Conservation (phyloP, 306 rosid genomes). For the Carpinus fangiana region DNA sequence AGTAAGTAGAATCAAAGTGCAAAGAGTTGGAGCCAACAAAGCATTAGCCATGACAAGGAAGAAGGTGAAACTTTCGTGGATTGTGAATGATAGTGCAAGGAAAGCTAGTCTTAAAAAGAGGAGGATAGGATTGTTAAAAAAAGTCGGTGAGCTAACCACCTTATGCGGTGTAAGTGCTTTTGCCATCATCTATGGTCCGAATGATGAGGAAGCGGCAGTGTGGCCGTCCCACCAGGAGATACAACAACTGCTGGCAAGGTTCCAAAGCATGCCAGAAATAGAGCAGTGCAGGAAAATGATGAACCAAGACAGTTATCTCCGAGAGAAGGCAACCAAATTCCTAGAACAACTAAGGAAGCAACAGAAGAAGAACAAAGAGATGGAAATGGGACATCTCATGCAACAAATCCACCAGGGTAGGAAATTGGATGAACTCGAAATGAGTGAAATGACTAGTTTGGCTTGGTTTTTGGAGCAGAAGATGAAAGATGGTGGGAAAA, state of each 20-base stretch:
- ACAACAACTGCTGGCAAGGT: conserved; percentile 21
- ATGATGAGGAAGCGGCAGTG: neutral
- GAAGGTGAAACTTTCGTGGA: conserved; percentile 34
- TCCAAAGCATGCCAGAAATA: conserved; percentile 22
- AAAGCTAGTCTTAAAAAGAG: conserved; percentile 34
- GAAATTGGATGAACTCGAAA: conserved; percentile 15
- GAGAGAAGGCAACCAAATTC: conserved; percentile 23
- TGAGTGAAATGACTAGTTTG: conserved; percentile 12
- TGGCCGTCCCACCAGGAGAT: conserved; percentile 35
- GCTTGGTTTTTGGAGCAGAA: conserved; percentile 18
- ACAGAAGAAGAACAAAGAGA: conserved; percentile 25
- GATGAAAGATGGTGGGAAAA: conserved; percentile 2
- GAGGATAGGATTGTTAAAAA: conserved; percentile 37
- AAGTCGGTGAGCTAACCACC: conserved; percentile 33
- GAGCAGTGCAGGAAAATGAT: conserved; percentile 33
- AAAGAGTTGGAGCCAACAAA: neutral
- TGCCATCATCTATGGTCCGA: conserved; percentile 25
- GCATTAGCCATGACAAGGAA: conserved; percentile 30
- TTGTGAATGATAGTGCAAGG: conserved; percentile 35
- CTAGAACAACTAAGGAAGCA: conserved; percentile 24
- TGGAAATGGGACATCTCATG: conserved; percentile 26
- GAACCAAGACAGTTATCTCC: conserved; percentile 41
- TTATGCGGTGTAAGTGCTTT: conserved; percentile 36
- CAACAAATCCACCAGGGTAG: conserved; percentile 26
- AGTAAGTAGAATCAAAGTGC: neutral